phyloP scores from a whole-genome alignment of 495 filamentous ascomycete species.

The Penicillium nucicola region DNA sequence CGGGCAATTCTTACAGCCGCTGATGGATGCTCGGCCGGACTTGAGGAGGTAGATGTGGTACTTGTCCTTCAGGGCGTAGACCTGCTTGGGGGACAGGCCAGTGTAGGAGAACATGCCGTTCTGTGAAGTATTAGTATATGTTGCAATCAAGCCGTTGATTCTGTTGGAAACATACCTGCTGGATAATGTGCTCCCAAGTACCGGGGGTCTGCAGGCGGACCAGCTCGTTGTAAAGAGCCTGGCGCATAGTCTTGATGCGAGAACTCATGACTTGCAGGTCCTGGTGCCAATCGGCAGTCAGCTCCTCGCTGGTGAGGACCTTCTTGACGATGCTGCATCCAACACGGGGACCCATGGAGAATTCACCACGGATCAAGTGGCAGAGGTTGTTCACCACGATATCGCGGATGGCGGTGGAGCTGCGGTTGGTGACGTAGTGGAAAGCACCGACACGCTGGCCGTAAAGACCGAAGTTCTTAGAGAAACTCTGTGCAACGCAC shows the following conservation, averaged over 20 bases:
- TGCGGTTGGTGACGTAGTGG: constrained; percentile 42
- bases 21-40: constrained; percentile 47
- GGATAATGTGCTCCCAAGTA: constrained; percentile 48
- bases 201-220: constrained; percentile 42
- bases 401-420: constrained; percentile 30
- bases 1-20: constrained; percentile 39
- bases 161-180: constrained; percentile 32
- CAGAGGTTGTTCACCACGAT: constrained; percentile 42
- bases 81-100: constrained; percentile 43
- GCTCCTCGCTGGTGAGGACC: constrained; percentile 36
- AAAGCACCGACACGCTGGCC: constrained; percentile 50
- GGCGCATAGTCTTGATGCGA: constrained; percentile 48
- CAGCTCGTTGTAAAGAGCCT: constrained; percentile 43
- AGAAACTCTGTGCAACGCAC: constrained; percentile 51
- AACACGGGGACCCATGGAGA: constrained; percentile 46
- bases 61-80: constrained; percentile 43
- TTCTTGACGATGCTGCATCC: constrained; percentile 51
- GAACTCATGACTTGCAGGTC: constrained; percentile 51
- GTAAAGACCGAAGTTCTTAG: constrained; percentile 57
- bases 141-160: not conserved
- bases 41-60: constrained; percentile 50
- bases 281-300: constrained; percentile 46
- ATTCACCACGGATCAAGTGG: constrained; percentile 46
- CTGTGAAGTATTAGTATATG: constrained; percentile 22
- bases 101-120: constrained; percentile 56